Evolutionary conservation across 2,329 filamentous ascomycete genomes (phyloP).

Genomic region (Cladosporium sp.): DNA sequence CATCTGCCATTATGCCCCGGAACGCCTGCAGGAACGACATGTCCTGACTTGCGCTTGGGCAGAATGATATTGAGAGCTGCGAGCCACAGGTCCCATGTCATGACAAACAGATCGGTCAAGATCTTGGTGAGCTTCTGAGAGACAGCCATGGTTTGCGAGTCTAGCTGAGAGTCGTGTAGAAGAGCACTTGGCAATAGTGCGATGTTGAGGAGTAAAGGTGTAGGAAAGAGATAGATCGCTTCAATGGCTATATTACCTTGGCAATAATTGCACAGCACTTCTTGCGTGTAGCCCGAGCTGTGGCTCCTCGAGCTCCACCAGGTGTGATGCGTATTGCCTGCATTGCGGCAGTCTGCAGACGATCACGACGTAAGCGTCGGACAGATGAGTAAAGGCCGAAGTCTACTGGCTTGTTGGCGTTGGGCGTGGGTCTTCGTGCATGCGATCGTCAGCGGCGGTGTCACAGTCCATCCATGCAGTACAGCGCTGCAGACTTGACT

Average conservation of each 20-base stretch:
- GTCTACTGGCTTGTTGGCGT: neutral
- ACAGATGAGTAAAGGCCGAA: neutral
- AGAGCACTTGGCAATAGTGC: no score
- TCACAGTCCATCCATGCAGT: neutral
- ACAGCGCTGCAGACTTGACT: no score
- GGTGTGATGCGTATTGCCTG: neutral
- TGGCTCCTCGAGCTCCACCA: no score
- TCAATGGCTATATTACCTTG: no score
- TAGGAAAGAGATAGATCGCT: no score
- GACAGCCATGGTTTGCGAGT: neutral
- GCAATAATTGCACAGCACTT: no score
- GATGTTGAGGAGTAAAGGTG: no score
- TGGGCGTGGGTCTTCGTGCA: conserved; percentile 1
- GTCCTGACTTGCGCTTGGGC: conserved; percentile 33
- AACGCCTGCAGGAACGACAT: conserved; percentile 33
- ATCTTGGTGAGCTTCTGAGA: conserved; percentile 8
- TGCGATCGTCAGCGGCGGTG: neutral
- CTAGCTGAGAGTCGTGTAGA: no score
- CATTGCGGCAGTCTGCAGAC: neutral
- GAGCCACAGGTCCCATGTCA: conserved; percentile 37
- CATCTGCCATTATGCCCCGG: conserved; percentile 35
- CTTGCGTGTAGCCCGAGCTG: no score
- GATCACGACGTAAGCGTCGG: neutral
- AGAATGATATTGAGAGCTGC: conserved; percentile 37
- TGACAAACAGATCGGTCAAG: conserved; percentile 35